These are phyloP conservation scores for Fusarium sp. DNA, from an alignment of 2,329 filamentous ascomycete species.

Conservation along the genomic window DNA sequence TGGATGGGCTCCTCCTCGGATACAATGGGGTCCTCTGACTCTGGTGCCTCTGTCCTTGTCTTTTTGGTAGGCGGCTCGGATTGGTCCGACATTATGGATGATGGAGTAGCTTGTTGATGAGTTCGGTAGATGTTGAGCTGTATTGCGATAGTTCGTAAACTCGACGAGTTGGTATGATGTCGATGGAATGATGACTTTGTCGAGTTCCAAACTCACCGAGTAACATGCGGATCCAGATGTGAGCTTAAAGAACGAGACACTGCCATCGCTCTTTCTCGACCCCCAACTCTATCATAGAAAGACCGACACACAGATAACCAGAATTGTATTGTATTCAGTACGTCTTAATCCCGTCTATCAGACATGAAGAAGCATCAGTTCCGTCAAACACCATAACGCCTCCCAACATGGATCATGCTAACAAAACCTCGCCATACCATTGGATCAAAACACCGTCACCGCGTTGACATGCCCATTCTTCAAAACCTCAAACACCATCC, in stretches of 20 bases:
- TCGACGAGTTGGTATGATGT: not conserved
- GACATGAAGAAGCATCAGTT: constrained; percentile 11
- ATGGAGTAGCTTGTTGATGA: not conserved
- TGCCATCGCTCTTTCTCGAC: not conserved
- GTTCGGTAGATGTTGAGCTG: not conserved
- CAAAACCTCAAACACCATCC: constrained; percentile 93
- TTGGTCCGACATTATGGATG: not conserved
- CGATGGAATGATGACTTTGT: not conserved
- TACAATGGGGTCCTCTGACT: not conserved
- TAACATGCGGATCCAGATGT: too few relatives aligned
- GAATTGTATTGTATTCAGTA: not conserved
- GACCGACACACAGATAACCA: not conserved
- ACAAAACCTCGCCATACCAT: not conserved
- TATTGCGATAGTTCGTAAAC: not conserved
- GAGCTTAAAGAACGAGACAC: not conserved
- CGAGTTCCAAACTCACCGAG: not conserved
- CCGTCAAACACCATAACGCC: constrained; percentile 34
- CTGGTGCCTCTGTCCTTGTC: not conserved
- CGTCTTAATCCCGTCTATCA: not conserved
- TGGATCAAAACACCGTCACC: constrained; percentile 81
- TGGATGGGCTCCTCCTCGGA: not conserved
- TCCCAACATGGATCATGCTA: not conserved
- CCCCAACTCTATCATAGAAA: not conserved
- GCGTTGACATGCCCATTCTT: constrained; percentile 92
- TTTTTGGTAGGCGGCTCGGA: not conserved